Percentiles rank a stretch among this genome's conserved stretches.
Conservation (phyloP, 108 stramenopile genomes). For the Cyclotella baltica region DNA sequence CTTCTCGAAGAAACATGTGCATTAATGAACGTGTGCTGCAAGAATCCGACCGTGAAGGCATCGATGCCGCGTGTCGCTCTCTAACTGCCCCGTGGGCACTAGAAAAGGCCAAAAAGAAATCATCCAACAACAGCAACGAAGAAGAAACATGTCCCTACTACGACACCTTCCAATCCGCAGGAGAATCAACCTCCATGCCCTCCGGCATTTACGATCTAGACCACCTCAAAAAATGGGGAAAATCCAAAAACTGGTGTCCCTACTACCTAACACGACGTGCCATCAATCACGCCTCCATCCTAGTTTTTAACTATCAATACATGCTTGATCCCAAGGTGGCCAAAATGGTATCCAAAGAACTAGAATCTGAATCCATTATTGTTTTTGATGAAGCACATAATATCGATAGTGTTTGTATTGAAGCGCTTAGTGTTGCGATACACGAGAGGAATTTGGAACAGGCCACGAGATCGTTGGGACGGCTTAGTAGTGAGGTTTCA, state of each 20-base stretch:
- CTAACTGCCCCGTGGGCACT: slow-evolving; percentile 99
- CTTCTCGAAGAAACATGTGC: slow-evolving; percentile 98
- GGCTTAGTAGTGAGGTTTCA: slow-evolving; percentile 83
- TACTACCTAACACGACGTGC: slow-evolving; percentile 98
- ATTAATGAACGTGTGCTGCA: slow-evolving; percentile 95
- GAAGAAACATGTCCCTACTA: slow-evolving; percentile 92
- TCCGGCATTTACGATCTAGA: slow-evolving; percentile 97
- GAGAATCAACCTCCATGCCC: slow-evolving; percentile 87
- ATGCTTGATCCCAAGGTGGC: slow-evolving; percentile 97
- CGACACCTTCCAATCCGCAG: slow-evolving; percentile 91
- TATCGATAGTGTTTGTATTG: slow-evolving; percentile 99
- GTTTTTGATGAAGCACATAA: slow-evolving; percentile 99
- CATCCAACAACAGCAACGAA: not conserved
- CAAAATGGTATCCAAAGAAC: slow-evolving; percentile 92
- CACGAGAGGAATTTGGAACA: slow-evolving; percentile 93
- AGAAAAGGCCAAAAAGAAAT: slow-evolving; percentile 66
- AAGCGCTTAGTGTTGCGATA: slow-evolving; percentile 95
- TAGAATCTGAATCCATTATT: slow-evolving; percentile 96
- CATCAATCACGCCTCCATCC: slow-evolving; percentile 96
- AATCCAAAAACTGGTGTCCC: slow-evolving; percentile 94
- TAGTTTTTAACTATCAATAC: slow-evolving; percentile 99
- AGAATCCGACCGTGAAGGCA: slow-evolving; percentile 96
- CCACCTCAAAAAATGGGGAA: slow-evolving; percentile 92
- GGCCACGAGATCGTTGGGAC: slow-evolving; percentile 88
- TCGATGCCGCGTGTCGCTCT: slow-evolving; percentile 95